Conservation (phyloP, 805 yeast species). For the Lipomyces spencermartinsiae region DNA sequence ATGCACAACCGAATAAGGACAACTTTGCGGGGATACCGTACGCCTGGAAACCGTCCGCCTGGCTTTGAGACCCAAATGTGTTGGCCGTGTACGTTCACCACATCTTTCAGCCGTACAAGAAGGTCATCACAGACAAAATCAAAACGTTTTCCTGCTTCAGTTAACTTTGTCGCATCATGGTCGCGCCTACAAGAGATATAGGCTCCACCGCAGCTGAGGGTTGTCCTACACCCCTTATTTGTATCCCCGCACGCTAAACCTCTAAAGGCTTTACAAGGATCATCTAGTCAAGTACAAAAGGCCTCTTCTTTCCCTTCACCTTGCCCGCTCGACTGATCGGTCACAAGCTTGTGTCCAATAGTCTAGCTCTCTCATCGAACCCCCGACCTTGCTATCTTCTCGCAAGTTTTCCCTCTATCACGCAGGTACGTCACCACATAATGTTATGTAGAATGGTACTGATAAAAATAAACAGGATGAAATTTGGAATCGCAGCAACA, state of each 20-base stretch:
- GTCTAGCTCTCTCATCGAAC: background rate
- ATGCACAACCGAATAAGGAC: background rate
- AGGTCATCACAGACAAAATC: conserved; percentile 1
- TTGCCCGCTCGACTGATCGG: background rate
- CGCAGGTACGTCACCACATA: background rate
- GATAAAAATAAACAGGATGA: background rate
- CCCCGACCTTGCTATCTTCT: background rate
- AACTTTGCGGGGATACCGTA: conserved; percentile 4
- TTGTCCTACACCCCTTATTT: background rate
- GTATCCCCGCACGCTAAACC: conserved; percentile 2
- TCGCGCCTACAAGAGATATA: too few relatives aligned
- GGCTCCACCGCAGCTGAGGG: too few relatives aligned
- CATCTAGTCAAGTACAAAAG: background rate
- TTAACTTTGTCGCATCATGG: too few relatives aligned
- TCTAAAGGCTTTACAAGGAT: background rate
- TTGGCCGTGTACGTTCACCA: background rate
- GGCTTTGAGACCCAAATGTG: background rate
- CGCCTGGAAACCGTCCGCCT: background rate
- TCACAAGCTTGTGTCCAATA: background rate
- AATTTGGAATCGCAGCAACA: background rate
- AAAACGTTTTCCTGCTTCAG: background rate
- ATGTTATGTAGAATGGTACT: background rate
- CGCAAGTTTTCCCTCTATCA: conserved; percentile 1
- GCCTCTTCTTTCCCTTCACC: background rate
- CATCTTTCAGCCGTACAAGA: background rate